Percentiles rank a stretch among this genome's conserved stretches.
These are phyloP conservation scores for Alternaria tenuissima DNA, from an alignment of 2,329 filamentous ascomycete genomes.

Conservation along the genomic window DNA sequence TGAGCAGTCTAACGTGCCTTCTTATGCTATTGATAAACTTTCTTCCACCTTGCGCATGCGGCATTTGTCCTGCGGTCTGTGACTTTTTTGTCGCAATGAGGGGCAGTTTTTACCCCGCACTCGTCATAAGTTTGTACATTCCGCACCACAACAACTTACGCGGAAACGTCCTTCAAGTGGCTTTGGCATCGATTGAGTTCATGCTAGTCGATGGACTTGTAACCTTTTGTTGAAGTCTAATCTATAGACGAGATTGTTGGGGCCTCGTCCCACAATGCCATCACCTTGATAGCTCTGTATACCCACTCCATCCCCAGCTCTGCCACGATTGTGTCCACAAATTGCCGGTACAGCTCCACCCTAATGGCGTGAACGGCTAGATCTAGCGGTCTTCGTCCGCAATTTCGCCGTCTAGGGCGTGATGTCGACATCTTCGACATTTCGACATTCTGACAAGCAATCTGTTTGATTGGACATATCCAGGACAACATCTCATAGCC, in stretches of 20 bases:
- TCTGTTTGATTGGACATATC: neutral
- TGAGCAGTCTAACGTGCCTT: neutral
- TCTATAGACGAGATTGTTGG: neutral
- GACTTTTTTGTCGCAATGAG: constrained; percentile 16
- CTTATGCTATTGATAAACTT: neutral
- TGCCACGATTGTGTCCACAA: constrained; percentile 10
- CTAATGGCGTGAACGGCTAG: constrained; percentile 13
- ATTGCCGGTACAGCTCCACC: constrained; percentile 16
- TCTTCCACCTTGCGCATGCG: neutral
- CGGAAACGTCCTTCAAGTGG: neutral
- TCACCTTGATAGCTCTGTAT: neutral
- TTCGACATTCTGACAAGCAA: neutral
- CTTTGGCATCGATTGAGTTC: neutral
- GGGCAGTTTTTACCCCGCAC: constrained; percentile 18
- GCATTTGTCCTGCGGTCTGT: neutral
- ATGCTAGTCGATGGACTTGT: neutral
- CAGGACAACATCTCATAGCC: neutral
- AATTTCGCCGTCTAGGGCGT: constrained; percentile 20
- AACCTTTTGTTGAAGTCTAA: neutral
- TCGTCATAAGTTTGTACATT: constrained; percentile 10
- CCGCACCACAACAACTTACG: neutral
- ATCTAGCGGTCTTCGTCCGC: constrained; percentile 9
- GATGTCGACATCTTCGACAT: constrained; percentile 19
- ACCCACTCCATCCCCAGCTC: constrained; percentile 5
- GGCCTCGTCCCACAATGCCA: neutral